Base-by-base conservation (phyloP, 2,329 filamentous ascomycete species). In the Cadophora gregata region DNA sequence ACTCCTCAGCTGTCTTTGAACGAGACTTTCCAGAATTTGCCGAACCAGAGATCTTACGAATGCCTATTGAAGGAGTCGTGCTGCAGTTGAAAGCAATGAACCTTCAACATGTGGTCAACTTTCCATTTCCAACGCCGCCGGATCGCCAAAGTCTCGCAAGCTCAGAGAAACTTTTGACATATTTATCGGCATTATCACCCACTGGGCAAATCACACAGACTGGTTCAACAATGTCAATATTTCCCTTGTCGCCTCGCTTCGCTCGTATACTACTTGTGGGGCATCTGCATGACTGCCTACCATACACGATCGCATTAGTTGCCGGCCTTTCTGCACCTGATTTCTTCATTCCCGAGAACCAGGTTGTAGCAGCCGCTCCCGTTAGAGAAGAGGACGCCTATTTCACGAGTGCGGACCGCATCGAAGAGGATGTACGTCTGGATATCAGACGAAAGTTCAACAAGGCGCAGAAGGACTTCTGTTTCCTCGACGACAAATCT, bases 51-150 rank as follows among this genome's bases (percentile, higher is more conserved):
- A 90, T 99, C 47, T 80, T 96, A 58, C 87, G 94, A 27, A 97
- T 96, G 79, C 95, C 96, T 0, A 93, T 98, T 31, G 96, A 99
- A 78, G 93, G 91, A 21, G 88, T 98, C 3, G 94, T 98, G 1
- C 82, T 99, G 45, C 94, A 97, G 78, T 87, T 99, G 73, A 99
- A 98, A 82, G 89, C 91, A 60, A 97, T 99, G 92, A 92, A 93
- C 63, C 86, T 97, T 36, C 91, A 95, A 67, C 90, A 94, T 65
- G 91, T 99, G 8, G 86, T 93, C 77, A 96, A 96, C 78, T 99
- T 99, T 77, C 96, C 96, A 0, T 99, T 98, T 77, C 96, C 96
- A 4, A 98, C 95, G 16, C 89, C 93, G 0, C 96, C 96, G 1
- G 90, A 93, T 73, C 85, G 89, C 16, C 83, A 88, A 62, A 92